phyloP scores from a whole-genome alignment of 2,329 filamentous ascomycete genomes.

The Trichoderma semiorbis region DNA sequence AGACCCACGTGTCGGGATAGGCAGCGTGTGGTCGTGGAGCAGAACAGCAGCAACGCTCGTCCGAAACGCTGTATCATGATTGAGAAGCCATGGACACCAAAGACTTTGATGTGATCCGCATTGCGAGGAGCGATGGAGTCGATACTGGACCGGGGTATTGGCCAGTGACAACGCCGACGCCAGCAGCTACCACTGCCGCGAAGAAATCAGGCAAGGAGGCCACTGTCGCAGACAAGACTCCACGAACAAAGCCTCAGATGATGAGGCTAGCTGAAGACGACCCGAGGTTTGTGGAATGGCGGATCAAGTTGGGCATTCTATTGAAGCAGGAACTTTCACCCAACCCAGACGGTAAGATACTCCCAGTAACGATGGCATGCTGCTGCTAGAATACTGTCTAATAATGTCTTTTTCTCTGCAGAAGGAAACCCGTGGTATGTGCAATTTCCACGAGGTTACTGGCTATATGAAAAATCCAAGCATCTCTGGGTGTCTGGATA shows the following conservation, averaged over 20 bases:
- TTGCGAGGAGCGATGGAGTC: slow-evolving; percentile 45
- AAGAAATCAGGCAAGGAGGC: slow-evolving; percentile 39
- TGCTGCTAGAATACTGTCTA: slow-evolving; percentile 18
- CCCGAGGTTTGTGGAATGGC: slow-evolving; percentile 43
- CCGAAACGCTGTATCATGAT: not conserved
- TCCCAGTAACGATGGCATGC: not conserved
- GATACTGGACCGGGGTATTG: slow-evolving; percentile 45
- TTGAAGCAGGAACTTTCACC: slow-evolving; percentile 45
- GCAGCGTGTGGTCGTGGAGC: not conserved
- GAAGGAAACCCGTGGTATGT: slow-evolving; percentile 45
- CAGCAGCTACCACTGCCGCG: slow-evolving; percentile 17
- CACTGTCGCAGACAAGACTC: slow-evolving; percentile 31
- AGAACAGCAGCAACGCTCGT: not conserved
- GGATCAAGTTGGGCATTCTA: slow-evolving; percentile 43
- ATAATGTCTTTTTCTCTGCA: slow-evolving; percentile 20
- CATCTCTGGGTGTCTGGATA: slow-evolving; percentile 50
- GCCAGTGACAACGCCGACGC: slow-evolving; percentile 32
- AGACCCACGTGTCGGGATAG: not conserved
- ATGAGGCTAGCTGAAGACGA: slow-evolving; percentile 41
- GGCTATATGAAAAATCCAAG: slow-evolving; percentile 47
- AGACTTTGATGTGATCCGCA: slow-evolving; percentile 41
- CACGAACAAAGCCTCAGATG: slow-evolving; percentile 43
- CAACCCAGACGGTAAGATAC: slow-evolving; percentile 36
- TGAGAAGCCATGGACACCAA: slow-evolving; percentile 31
- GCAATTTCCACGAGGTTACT: slow-evolving; percentile 44